Base-by-base conservation (phyloP, 2,329 filamentous ascomycete species). In the Lecanoromycetidae sp. region DNA sequence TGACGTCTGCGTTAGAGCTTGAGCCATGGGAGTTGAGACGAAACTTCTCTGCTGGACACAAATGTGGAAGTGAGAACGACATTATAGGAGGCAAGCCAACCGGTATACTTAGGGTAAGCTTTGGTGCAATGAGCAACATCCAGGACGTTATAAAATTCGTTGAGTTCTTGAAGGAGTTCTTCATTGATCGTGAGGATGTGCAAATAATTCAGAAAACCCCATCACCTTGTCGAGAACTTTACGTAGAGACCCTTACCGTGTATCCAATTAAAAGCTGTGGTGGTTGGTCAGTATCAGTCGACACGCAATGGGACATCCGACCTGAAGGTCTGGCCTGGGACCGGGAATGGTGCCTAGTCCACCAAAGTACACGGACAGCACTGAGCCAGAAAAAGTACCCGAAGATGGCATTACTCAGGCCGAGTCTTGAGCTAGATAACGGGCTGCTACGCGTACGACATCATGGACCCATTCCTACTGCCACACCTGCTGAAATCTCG, bases 201-300 rank as follows among this genome's bases (percentile, higher is more conserved):
- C 22, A 15, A 23, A 13, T 10, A 29, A 5, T n/a, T 35, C 27
- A 27, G 5, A 10, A 13, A 10, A 19, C 19, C 29, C 20, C 17
- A 7, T 13, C 22, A 5, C 19, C 9, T 4, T 36, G 13, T 27
- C 22, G 10, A 25, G 36, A 39, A 4, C 87, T 85, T 51, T 86
- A 80, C 52, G 61, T 72, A 4, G 76, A 82, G 52, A 71, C 70
- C 44, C 73, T 88, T 13, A 78, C 72, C 1, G 76, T 96, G 1
- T 98, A 87, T 58, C 91, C 91, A 0, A 88, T 98, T 59, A 98
- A 98, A 64, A 94, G 87, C 60, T 96, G 91, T 57, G 84, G 80
- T 13, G 84, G 84, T 0, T 94, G 83, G 61, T 69, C 69, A 29
- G 71, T 96, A 25, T 82, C 87, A 1, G 52, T 65, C 0, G 73